Percentiles rank a stretch among this genome's conserved stretches.
These are phyloP conservation scores for Cucurbita moschata DNA, from an alignment of 306 rosid species.

Conservation along the genomic window DNA sequence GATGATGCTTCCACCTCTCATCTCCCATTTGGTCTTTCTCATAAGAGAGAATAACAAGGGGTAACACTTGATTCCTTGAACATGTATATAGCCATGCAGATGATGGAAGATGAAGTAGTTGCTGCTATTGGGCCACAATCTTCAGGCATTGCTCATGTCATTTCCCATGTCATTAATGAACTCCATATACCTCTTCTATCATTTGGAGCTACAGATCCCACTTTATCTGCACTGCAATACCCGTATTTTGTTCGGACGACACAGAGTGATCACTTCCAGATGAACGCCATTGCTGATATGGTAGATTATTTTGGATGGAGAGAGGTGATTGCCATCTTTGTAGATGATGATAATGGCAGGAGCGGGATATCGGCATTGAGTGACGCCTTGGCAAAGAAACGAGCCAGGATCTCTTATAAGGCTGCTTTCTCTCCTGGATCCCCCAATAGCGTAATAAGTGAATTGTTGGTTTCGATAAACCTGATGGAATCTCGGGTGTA, in stretches of 20 bases:
- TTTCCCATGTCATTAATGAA: constrained; percentile 77
- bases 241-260: constrained; percentile 70
- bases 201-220: constrained; percentile 81
- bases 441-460: constrained; percentile 15
- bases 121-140: constrained; percentile 87
- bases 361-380: constrained; percentile 57
- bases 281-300: constrained; percentile 73
- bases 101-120: constrained; percentile 61
- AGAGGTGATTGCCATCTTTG: constrained; percentile 66
- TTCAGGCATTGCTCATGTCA: constrained; percentile 79
- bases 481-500: constrained; percentile 89
- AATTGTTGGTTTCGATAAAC: constrained; percentile 45
- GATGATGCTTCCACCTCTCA: not conserved
- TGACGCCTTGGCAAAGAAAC: constrained; percentile 55
- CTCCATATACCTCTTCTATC: constrained; percentile 84
- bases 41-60: not conserved
- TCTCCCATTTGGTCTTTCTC: not conserved
- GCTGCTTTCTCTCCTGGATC: constrained; percentile 57
- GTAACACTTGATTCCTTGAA: constrained; percentile 12
- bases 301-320: constrained; percentile 53
- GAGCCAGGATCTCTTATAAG: constrained; percentile 58
- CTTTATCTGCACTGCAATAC: constrained; percentile 64
- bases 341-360: constrained; percentile 79
- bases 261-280: constrained; percentile 63
- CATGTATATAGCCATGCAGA: constrained; percentile 60